Evolutionary conservation across 2,329 filamentous ascomycete species (phyloP).

Genomic region (Venturia aucupariae): DNA sequence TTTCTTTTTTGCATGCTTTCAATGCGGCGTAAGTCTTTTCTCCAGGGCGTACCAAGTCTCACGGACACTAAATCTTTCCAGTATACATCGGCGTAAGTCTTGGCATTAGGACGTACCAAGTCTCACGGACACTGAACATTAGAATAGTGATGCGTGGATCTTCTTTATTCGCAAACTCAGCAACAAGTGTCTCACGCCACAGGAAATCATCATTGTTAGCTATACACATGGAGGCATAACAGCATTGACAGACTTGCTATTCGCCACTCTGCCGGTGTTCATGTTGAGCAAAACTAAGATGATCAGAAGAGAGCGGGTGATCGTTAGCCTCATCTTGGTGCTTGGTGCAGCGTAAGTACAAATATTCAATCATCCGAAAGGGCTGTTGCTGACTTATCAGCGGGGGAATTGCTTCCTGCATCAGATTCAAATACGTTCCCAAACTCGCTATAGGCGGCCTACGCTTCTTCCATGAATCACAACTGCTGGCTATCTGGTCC

Average conservation of each 20-base stretch:
- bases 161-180: not conserved
- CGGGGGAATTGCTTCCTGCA: constrained; percentile 14
- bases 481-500: constrained; percentile 12
- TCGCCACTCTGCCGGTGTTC: constrained; percentile 31
- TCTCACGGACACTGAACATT: not conserved
- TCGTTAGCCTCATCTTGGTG: constrained; percentile 31
- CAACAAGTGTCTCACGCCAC: constrained; percentile 11
- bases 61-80: not conserved
- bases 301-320: constrained; percentile 31
- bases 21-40: constrained; percentile 22
- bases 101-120: constrained; percentile 13
- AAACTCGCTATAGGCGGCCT: not conserved
- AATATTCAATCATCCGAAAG: not conserved
- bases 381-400: not conserved
- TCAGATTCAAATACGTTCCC: constrained; percentile 13
- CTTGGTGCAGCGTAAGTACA: constrained; percentile 27
- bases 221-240: constrained; percentile 24
- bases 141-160: not conserved
- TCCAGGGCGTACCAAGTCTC: not conserved
- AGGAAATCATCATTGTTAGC: constrained; percentile 10
- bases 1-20: constrained; percentile 24
- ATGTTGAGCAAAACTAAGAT: constrained; percentile 34
- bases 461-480: constrained; percentile 8
- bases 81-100: constrained; percentile 17
- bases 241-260: constrained; percentile 27